These are phyloP conservation scores for Elaeis oleifera DNA, from an alignment of 202 grass and related monocot genomes.

Conservation along the genomic window DNA sequence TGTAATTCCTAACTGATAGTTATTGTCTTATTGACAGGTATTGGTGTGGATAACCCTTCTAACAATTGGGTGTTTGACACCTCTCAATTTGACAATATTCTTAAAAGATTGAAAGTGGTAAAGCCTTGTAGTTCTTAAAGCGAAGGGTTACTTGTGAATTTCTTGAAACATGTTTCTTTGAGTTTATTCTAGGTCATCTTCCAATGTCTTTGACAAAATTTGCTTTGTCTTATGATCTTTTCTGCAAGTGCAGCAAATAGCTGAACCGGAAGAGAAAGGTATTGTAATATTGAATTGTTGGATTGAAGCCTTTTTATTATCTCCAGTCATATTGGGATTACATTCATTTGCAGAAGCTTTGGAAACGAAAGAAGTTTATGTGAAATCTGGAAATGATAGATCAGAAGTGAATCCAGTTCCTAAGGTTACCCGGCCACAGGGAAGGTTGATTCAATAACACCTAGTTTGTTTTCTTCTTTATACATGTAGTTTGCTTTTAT, in stretches of 20 bases:
- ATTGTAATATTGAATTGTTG: slow-evolving; percentile 5
- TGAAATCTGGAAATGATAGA: slow-evolving; percentile 45
- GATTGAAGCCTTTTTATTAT: slow-evolving; percentile 4
- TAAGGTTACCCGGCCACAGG: slow-evolving; percentile 76
- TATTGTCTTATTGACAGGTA: slow-evolving; percentile 33
- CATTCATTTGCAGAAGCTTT: slow-evolving; percentile 32
- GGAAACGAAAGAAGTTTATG: slow-evolving; percentile 36
- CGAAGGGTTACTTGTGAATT: too few species aligned
- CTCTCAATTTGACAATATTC: slow-evolving; percentile 85
- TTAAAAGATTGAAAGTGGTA: slow-evolving; percentile 99
- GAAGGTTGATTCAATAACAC: slow-evolving; percentile 48
- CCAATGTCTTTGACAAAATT: not conserved
- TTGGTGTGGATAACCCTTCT: slow-evolving; percentile 63
- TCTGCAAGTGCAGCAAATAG: slow-evolving; percentile 48
- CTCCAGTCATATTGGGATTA: not conserved
- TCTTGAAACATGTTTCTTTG: not conserved
- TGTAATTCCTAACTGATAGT: not conserved
- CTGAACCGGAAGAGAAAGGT: slow-evolving; percentile 57
- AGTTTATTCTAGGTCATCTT: slow-evolving; percentile 12
- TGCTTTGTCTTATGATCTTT: not conserved
- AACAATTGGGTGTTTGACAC: slow-evolving; percentile 95
- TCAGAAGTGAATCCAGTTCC: slow-evolving; percentile 32
- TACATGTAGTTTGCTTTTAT: slow-evolving; percentile 4
- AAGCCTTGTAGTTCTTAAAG: not conserved
- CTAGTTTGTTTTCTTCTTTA: not conserved